phyloP scores from a whole-genome alignment of 2,329 filamentous ascomycete genomes.

The Hansfordia pulvinata region DNA sequence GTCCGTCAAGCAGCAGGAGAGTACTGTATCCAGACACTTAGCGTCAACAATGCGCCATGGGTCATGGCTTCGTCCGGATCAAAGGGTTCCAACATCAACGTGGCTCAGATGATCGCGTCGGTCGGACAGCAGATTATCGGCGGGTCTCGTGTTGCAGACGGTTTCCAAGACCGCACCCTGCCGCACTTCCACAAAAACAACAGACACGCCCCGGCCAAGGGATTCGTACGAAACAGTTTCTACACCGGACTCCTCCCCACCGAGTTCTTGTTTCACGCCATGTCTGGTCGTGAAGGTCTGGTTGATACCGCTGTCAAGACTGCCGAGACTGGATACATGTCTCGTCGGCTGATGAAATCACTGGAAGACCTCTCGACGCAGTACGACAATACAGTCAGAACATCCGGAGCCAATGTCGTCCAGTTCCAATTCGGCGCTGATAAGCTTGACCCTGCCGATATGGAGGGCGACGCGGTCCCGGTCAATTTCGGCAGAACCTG shows the following conservation, averaged over 20 bases:
- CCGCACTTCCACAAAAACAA: constrained; percentile 94
- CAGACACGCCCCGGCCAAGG: constrained; percentile 84
- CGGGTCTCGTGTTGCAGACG: constrained; percentile 81
- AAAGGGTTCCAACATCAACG: constrained; percentile 95
- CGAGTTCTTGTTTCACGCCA: constrained; percentile 96
- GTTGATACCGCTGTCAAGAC: constrained; percentile 99
- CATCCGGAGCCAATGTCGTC: constrained; percentile 75
- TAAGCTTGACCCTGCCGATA: constrained; percentile 88
- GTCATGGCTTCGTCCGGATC: constrained; percentile 97
- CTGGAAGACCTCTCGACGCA: constrained; percentile 86
- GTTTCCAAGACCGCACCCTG: constrained; percentile 88
- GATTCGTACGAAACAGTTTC: constrained; percentile 95
- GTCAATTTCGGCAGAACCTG: constrained; percentile 89
- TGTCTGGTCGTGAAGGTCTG: constrained; percentile 94
- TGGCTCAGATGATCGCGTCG: constrained; percentile 95
- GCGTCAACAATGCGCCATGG: constrained; percentile 80
- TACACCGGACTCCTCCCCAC: constrained; percentile 82
- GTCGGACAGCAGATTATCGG: constrained; percentile 98
- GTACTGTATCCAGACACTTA: constrained; percentile 80
- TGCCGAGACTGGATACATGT: constrained; percentile 98
- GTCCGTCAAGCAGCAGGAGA: constrained; percentile 86
- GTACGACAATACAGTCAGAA: constrained; percentile 91
- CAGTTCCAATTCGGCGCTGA: constrained; percentile 98
- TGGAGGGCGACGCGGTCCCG: constrained; percentile 88
- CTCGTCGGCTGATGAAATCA: constrained; percentile 92